Conservation (phyloP, 2,329 filamentous ascomycete species). For the Alternaria ventricosa region DNA sequence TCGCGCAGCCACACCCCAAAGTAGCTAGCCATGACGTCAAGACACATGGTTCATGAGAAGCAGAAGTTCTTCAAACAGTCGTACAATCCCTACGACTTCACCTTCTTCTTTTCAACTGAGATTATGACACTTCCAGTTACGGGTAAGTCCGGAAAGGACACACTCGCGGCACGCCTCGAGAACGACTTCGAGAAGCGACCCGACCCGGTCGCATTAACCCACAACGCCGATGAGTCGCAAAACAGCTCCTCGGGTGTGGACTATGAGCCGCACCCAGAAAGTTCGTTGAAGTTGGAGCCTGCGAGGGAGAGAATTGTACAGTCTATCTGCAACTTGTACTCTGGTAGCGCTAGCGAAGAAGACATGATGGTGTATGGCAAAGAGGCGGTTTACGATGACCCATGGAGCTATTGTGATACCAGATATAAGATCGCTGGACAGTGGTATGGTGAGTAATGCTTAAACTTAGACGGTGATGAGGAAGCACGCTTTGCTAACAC, state of each 20-base stretch:
- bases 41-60: neutral
- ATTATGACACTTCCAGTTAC: slow-evolving; percentile 3
- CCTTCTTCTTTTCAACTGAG: neutral
- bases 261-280: slow-evolving; percentile 37
- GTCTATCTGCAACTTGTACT: slow-evolving; percentile 55
- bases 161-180: slow-evolving; percentile 15
- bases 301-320: slow-evolving; percentile 52
- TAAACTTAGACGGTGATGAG: neutral
- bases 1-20: neutral
- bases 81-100: neutral
- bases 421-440: slow-evolving; percentile 60
- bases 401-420: slow-evolving; percentile 58
- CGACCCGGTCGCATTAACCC: slow-evolving; percentile 38
- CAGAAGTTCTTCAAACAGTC: neutral
- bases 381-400: slow-evolving; percentile 57
- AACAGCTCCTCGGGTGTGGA: slow-evolving; percentile 40
- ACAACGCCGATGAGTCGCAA: slow-evolving; percentile 31
- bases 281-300: slow-evolving; percentile 22
- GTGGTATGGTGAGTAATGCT: slow-evolving; percentile 51
- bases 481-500: neutral
- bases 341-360: slow-evolving; percentile 55
- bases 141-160: slow-evolving; percentile 16
- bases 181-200: slow-evolving; percentile 28
- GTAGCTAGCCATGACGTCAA: neutral
- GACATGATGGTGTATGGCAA: slow-evolving; percentile 59